These are phyloP conservation scores for Geotrichum phurueaensis DNA, from an alignment of 1,139 yeast genomes.

Conservation along the genomic window DNA sequence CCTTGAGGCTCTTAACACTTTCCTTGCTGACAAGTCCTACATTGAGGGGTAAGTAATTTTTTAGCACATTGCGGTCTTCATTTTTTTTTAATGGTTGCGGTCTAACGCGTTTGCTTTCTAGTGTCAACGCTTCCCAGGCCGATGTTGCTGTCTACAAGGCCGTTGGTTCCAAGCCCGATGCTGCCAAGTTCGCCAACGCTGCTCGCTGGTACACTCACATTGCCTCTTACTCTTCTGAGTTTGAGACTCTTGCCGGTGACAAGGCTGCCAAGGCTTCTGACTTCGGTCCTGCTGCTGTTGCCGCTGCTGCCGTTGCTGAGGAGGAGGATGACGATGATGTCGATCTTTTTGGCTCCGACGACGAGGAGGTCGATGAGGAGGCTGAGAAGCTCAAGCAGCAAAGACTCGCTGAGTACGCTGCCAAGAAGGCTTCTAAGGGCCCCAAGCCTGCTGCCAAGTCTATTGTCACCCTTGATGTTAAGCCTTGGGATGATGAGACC, in stretches of 20 bases:
- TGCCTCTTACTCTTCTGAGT: conserved; percentile 84
- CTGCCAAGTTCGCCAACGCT: conserved; percentile 80
- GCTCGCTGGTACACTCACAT: conserved; percentile 98
- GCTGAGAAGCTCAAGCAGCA: conserved; percentile 96
- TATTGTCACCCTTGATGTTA: conserved; percentile 90
- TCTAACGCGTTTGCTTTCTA: no score
- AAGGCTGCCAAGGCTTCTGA: conserved; percentile 33
- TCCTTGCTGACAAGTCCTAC: no score
- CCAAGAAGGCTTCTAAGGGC: conserved; percentile 95
- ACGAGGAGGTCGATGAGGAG: conserved; percentile 88
- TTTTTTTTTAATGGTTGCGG: no score
- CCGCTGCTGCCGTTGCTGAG: no score
- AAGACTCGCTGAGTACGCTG: conserved; percentile 96
- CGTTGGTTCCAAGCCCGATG: conserved; percentile 56
- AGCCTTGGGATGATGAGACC: conserved; percentile 99
- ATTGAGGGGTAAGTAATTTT: no score
- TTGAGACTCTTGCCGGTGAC: conserved; percentile 43
- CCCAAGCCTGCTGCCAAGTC: conserved; percentile 99
- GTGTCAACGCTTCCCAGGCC: no score
- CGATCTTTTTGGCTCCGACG: conserved; percentile 88
- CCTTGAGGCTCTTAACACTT: no score
- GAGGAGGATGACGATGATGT: conserved; percentile 85
- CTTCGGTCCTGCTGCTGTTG: conserved; percentile 52
- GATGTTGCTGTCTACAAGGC: conserved; percentile 78
- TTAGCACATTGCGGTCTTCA: no score